phyloP scores from a whole-genome alignment of 352 stramenopile genomes.

The Phytophthora hibernalis region DNA sequence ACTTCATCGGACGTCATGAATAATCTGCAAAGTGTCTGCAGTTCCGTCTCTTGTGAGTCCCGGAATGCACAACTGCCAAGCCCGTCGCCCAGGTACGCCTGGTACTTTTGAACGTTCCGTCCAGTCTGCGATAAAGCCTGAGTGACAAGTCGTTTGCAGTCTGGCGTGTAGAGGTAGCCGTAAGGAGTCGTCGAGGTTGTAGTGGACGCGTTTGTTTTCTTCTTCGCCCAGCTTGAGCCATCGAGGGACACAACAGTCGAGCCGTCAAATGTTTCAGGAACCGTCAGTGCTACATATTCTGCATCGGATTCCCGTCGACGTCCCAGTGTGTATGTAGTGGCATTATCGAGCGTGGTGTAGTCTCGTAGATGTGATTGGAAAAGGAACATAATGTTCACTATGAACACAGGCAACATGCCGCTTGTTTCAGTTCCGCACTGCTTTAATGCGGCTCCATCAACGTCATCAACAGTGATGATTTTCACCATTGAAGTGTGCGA shows the following conservation, averaged over 20 bases:
- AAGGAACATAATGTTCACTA: slow-evolving; percentile 52
- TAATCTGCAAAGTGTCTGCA: slow-evolving; percentile 43
- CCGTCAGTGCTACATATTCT: slow-evolving; percentile 18
- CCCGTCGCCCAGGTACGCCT: slow-evolving; percentile 39
- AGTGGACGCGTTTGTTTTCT: slow-evolving; percentile 4
- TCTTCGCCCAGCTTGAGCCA: slow-evolving; percentile 36
- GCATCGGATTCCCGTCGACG: slow-evolving; percentile 27
- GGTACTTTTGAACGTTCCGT: slow-evolving; percentile 47
- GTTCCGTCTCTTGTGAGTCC: slow-evolving; percentile 40
- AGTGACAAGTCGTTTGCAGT: slow-evolving; percentile 27
- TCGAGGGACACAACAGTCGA: slow-evolving; percentile 32
- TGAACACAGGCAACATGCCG: slow-evolving; percentile 32
- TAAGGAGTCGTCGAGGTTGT: slow-evolving; percentile 20
- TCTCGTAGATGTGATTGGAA: slow-evolving; percentile 45
- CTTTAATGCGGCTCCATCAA: slow-evolving; percentile 33
- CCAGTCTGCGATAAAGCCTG: slow-evolving; percentile 20
- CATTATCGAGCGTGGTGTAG: slow-evolving; percentile 51
- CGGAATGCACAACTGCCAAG: slow-evolving; percentile 34
- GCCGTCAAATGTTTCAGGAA: slow-evolving; percentile 33
- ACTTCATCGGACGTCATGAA: slow-evolving; percentile 41
- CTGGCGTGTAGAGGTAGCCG: slow-evolving; percentile 38
- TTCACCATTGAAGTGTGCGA: slow-evolving; percentile 51
- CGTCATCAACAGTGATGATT: slow-evolving; percentile 24
- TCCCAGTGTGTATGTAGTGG: slow-evolving; percentile 42
- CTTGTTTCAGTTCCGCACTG: slow-evolving; percentile 30